Conservation (phyloP, 164 flowering plant species). For the Liquidambar formosana region DNA sequence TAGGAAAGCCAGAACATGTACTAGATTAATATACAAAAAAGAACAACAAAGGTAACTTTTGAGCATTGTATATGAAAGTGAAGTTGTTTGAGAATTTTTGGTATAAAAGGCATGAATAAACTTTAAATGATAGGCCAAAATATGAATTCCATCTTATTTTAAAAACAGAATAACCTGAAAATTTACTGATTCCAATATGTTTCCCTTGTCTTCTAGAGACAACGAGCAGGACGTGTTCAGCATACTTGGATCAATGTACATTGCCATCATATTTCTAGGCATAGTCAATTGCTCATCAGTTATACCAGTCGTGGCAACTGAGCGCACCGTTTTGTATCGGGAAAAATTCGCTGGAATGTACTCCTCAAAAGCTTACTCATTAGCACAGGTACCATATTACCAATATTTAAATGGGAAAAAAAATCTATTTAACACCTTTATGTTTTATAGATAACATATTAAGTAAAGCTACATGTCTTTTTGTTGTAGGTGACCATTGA, state of each 20-base stretch:
- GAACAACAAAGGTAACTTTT: too few relatives aligned
- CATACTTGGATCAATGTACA: constrained; percentile 45
- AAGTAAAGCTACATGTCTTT: neutral
- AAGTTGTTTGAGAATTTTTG: too few relatives aligned
- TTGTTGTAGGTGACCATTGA: constrained; percentile 41
- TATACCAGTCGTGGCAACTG: constrained; percentile 40
- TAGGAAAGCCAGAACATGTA: too few relatives aligned
- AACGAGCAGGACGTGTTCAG: constrained; percentile 45
- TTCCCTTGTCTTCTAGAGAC: constrained; percentile 21
- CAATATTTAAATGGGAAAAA: neutral
- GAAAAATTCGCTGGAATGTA: constrained; percentile 61
- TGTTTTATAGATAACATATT: neutral
- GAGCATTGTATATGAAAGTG: too few relatives aligned
- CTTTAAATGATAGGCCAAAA: neutral
- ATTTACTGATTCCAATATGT: neutral
- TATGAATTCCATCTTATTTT: neutral
- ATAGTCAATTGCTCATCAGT: constrained; percentile 42
- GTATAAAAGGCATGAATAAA: too few relatives aligned
- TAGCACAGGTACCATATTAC: constrained; percentile 40
- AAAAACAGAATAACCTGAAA: neutral
- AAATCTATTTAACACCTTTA: neutral
- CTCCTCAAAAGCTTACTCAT: constrained; percentile 44
- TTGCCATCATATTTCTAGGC: constrained; percentile 37
- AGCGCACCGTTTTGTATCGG: constrained; percentile 43
- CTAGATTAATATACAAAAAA: too few relatives aligned